These are phyloP conservation scores for Lasiodiplodia theobromae DNA, from an alignment of 2,329 filamentous ascomycete species.

Conservation along the genomic window DNA sequence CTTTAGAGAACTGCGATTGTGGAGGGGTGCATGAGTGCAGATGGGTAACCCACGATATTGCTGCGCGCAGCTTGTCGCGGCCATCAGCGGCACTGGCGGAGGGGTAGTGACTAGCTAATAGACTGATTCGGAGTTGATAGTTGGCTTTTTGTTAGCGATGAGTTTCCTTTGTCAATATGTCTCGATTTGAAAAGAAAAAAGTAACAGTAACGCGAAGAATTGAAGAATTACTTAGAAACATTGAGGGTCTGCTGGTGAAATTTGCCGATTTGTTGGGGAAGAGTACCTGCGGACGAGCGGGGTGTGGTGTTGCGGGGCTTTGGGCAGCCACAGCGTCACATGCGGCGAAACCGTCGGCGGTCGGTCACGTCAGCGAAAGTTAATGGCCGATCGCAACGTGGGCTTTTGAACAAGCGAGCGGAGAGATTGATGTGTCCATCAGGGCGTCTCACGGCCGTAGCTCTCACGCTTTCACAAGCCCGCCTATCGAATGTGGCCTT, in stretches of 20 bases:
- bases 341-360: background rate
- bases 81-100: slow-evolving; percentile 22
- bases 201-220: background rate
- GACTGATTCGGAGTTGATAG: background rate
- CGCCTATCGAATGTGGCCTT: background rate
- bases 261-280: background rate
- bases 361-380: slow-evolving; percentile 11
- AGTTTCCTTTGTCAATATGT: slow-evolving; percentile 9
- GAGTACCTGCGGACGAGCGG: background rate
- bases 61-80: slow-evolving; percentile 23
- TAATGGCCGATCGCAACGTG: background rate
- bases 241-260: background rate
- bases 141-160: slow-evolving; percentile 8
- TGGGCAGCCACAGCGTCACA: slow-evolving; percentile 2
- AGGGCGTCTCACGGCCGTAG: slow-evolving; percentile 21
- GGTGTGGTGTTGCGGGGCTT: slow-evolving; percentile 19
- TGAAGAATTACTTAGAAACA: background rate
- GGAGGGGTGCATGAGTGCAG: background rate
- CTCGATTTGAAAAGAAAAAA: background rate
- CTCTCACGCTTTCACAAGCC: background rate
- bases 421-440: background rate
- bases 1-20: slow-evolving; percentile 2
- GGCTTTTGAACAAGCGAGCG: background rate
- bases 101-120: background rate
- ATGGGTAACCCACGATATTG: slow-evolving; percentile 22